Base-by-base conservation (phyloP, 1,284 basidiomycete species). In the Leccinum griseonigrum region DNA sequence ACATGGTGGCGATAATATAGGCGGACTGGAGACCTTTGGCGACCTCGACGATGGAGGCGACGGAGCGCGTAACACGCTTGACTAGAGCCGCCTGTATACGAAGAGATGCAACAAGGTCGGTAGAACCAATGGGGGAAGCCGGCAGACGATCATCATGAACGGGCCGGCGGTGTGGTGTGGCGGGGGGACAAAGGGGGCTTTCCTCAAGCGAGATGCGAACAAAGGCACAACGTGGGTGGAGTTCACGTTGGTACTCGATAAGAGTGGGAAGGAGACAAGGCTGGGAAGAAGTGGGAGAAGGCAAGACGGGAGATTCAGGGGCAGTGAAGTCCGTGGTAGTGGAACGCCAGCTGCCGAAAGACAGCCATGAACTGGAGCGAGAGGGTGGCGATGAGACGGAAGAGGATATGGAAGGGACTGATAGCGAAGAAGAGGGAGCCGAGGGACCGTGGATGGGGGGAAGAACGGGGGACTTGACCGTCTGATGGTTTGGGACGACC, bases 11-110 rank as follows among this genome's bases (percentile, higher is more conserved):
- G 56, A 76, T 75, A 61, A 85, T 79, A 65, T 85, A 86, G 29
- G 82, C 83, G 29, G 75, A 77, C 68, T 87, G 85, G 66, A 87
- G 77, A n/a, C 79, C 79, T 59, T 79, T 80, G 14, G 85, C 85
- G 1, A 82, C 74, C 65, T 81, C 81, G 54, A 86, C 69, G 54
- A 87, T 72, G 40, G 76, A 77, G 31, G 78, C 72, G 54, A 86
- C 76, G 28, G 79, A 80, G 57, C 76, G 76, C 53, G 78, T 72
- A 52, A 85, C 70, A 40, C 70, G 73, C 46, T 66, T 68, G 5
- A 75, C 72, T 8, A 78, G 59, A 6, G 60, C 29, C 0, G 57
- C 57, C 1, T 61, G 64, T 32, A 69, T 36, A 56, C 29, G 58
- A 13, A 58, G 61, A n/a, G 67, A 56, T 26, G 34, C 34, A 34